Evolutionary conservation across 306 rosid genomes (phyloP).

Genomic region (Cucurbita maxima): DNA sequence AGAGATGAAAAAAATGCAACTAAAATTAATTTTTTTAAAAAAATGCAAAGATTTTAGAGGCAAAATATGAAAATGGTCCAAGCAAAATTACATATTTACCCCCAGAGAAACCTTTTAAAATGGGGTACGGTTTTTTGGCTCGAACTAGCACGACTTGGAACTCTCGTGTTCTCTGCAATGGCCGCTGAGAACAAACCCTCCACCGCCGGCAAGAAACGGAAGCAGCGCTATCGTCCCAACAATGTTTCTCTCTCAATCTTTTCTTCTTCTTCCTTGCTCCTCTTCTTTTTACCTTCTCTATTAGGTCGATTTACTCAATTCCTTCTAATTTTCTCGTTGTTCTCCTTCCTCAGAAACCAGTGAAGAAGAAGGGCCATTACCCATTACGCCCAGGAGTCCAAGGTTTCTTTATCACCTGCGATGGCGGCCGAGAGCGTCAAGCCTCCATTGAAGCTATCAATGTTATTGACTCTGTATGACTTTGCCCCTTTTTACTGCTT

Average conservation of each 20-base stretch:
- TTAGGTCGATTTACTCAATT: not conserved
- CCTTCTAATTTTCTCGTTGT: not conserved
- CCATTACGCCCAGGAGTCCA: conserved; percentile 83
- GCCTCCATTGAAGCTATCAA: conserved; percentile 81
- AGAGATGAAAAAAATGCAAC: no score
- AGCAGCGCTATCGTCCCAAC: conserved; percentile 67
- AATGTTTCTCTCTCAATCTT: conserved; percentile 25
- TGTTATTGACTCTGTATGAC: conserved; percentile 62
- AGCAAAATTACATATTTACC: not conserved
- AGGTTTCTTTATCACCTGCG: conserved; percentile 93
- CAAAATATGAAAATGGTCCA: no score
- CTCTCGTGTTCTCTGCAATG: conserved; percentile 17
- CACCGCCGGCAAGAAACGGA: conserved; percentile 42
- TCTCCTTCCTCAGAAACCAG: conserved; percentile 38
- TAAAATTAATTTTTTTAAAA: no score
- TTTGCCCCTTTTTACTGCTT: not conserved
- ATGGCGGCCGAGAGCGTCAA: conserved; percentile 90
- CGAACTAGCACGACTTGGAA: not conserved
- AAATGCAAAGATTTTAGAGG: no score
- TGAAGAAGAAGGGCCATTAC: conserved; percentile 72
- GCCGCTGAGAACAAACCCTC: conserved; percentile 34
- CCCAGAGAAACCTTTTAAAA: not conserved
- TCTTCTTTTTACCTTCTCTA: not conserved
- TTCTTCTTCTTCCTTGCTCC: not conserved
- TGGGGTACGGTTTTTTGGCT: not conserved